A percentile compares a stretch with the other conserved stretches of the same genome.
phyloP scores from a whole-genome alignment of 164 flowering plant genomes.

The Annona squamosa region DNA sequence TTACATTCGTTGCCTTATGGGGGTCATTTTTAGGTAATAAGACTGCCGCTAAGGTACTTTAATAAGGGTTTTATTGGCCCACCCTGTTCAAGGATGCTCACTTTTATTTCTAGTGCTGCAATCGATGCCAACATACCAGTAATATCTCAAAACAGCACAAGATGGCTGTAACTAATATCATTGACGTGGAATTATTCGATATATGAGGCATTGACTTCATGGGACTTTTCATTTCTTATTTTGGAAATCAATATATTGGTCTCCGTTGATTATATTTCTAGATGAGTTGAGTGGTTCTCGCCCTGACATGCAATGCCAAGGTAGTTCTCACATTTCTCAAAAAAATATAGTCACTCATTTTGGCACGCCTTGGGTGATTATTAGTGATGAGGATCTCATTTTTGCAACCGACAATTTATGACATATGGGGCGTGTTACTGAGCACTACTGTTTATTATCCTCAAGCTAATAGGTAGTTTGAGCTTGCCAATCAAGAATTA shows the following conservation, averaged over 20 bases:
- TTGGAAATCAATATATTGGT: constrained; percentile 3
- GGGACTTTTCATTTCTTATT: neutral
- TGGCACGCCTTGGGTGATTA: too few relatives aligned
- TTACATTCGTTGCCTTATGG: too few relatives aligned
- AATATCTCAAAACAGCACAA: constrained; percentile 6
- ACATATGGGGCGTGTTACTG: neutral
- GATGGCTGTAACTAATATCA: constrained; percentile 7
- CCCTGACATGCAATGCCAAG: neutral
- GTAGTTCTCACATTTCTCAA: constrained; percentile 1
- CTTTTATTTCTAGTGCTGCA: neutral
- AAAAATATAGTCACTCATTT: neutral
- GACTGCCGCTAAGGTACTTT: neutral
- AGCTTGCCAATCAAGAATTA: constrained; percentile 2
- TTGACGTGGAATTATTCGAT: constrained; percentile 8
- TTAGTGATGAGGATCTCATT: neutral
- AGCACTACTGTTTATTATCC: too few relatives aligned
- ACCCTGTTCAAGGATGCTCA: constrained; percentile 4
- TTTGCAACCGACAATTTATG: neutral
- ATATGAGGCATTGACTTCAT: constrained; percentile 3
- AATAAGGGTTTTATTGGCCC: constrained; percentile 12
- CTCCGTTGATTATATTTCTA: constrained; percentile 1
- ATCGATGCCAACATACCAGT: constrained; percentile 6
- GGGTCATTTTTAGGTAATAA: too few relatives aligned
- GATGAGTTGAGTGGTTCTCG: constrained; percentile 7
- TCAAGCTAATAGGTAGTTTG: neutral